Percentiles rank a stretch among this genome's conserved stretches.
Evolutionary conservation across 495 filamentous ascomycete genomes (phyloP).

Genomic region (Penicillium waksmanii): DNA sequence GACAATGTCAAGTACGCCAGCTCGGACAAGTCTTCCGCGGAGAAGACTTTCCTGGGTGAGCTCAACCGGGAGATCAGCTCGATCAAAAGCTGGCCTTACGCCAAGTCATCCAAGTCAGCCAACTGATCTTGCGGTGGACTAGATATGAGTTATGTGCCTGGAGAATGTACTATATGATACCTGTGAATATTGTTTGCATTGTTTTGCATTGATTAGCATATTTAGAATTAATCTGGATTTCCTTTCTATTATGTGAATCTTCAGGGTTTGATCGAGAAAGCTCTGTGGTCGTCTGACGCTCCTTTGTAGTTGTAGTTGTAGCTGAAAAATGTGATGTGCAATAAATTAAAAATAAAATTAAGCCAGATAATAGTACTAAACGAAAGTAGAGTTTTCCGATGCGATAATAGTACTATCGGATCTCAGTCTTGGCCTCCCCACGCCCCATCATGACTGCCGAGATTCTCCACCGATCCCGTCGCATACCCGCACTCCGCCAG

Average conservation of each 20-base stretch:
- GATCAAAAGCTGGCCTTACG: slow-evolving; percentile 6
- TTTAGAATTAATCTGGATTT: background rate
- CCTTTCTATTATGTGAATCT: background rate
- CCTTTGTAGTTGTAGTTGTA: no score
- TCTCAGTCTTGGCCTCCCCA: background rate
- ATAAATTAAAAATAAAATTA: no score
- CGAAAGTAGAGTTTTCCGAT: no score
- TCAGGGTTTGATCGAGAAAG: no score
- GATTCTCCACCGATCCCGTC: slow-evolving; percentile 10
- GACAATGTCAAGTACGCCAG: background rate
- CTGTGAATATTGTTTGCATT: no score
- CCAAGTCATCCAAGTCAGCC: background rate
- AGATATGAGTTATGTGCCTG: background rate
- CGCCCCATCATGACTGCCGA: background rate
- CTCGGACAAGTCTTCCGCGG: background rate
- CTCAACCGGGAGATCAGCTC: background rate
- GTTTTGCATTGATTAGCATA: no score
- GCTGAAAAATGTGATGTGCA: no score
- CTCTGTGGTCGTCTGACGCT: no score
- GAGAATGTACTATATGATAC: background rate
- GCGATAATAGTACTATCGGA: no score
- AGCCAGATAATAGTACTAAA: no score
- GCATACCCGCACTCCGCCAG: slow-evolving; percentile 8
- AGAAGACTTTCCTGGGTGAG: background rate
- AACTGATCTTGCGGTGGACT: background rate